Evolutionary conservation across 1,139 yeast genomes (phyloP).

Genomic region (Hyphopichia fennica): DNA sequence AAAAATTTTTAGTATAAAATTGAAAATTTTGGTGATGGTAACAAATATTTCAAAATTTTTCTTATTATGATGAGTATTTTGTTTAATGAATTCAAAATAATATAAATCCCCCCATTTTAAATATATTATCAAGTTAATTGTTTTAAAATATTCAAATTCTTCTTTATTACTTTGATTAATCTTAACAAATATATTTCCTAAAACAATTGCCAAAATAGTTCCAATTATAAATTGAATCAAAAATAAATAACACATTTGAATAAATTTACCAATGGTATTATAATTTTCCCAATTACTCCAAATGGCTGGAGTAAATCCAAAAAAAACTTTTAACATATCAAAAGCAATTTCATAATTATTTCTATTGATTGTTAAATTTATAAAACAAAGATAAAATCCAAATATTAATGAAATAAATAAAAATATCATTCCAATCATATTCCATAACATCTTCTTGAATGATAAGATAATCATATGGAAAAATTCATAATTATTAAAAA

Average conservation of each 20-base stretch:
- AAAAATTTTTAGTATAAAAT: conserved; percentile 21
- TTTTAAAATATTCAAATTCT: conserved; percentile 43
- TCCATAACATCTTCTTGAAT: conserved; percentile 55
- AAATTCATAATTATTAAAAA: conserved; percentile 54
- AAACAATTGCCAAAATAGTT: conserved; percentile 59
- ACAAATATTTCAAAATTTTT: background rate
- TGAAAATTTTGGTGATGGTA: conserved; percentile 4
- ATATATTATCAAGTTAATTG: conserved; percentile 39
- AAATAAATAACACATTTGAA: conserved; percentile 54
- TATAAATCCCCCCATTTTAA: conserved; percentile 13
- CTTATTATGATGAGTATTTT: background rate
- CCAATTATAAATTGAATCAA: conserved; percentile 58
- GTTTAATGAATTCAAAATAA: background rate
- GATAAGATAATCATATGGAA: conserved; percentile 55
- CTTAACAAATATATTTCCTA: conserved; percentile 46
- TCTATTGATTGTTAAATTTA: conserved; percentile 49
- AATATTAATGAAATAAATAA: conserved; percentile 53
- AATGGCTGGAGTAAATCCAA: conserved; percentile 65
- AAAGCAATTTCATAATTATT: conserved; percentile 52
- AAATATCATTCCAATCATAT: conserved; percentile 52
- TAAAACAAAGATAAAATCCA: conserved; percentile 59
- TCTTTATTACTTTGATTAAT: conserved; percentile 39
- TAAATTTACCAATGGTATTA: conserved; percentile 48
- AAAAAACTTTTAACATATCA: conserved; percentile 55
- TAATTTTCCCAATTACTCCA: conserved; percentile 61